Percentiles rank a stretch among this genome's conserved stretches.
These are phyloP conservation scores for Tuber indicum DNA, from an alignment of 495 filamentous ascomycete species.

Conservation along the genomic window DNA sequence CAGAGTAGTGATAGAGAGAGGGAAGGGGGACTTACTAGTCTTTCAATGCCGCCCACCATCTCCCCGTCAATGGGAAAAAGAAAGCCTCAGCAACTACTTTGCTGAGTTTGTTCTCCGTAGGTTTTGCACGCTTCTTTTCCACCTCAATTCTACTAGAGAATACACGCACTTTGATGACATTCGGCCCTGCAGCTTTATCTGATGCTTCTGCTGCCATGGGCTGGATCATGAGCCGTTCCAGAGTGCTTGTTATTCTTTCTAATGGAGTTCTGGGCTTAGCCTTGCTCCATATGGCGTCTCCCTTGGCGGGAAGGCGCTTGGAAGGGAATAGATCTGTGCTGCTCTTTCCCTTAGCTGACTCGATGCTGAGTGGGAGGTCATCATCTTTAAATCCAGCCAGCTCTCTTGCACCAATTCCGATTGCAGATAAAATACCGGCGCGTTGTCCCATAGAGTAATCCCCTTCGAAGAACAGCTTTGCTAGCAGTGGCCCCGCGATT, in stretches of 20 bases:
- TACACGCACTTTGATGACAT: constrained; percentile 74
- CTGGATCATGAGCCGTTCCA: constrained; percentile 65
- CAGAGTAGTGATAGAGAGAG: neutral
- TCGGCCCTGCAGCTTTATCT: constrained; percentile 65
- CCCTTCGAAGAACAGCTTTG: constrained; percentile 78
- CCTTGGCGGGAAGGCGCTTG: constrained; percentile 58
- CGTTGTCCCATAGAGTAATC: constrained; percentile 83
- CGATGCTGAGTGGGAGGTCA: constrained; percentile 46
- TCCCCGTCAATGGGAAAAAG: constrained; percentile 68
- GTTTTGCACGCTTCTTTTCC: constrained; percentile 58
- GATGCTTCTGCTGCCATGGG: constrained; percentile 69
- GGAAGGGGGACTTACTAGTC: constrained; percentile 23
- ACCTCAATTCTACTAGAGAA: constrained; percentile 68
- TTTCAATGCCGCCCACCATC: constrained; percentile 52
- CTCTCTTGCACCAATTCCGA: constrained; percentile 82
- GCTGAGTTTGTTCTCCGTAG: constrained; percentile 67
- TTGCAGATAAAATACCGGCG: constrained; percentile 66
- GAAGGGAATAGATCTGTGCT: constrained; percentile 60
- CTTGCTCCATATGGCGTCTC: constrained; percentile 50
- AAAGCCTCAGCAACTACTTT: constrained; percentile 66
- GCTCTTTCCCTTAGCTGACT: constrained; percentile 42
- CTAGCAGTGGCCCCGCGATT: constrained; percentile 75
- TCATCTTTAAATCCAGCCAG: constrained; percentile 71
- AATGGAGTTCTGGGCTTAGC: constrained; percentile 20
- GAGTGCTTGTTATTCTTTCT: constrained; percentile 39